phyloP scores from a whole-genome alignment of 495 filamentous ascomycete genomes.

The Cercophora sp. region DNA sequence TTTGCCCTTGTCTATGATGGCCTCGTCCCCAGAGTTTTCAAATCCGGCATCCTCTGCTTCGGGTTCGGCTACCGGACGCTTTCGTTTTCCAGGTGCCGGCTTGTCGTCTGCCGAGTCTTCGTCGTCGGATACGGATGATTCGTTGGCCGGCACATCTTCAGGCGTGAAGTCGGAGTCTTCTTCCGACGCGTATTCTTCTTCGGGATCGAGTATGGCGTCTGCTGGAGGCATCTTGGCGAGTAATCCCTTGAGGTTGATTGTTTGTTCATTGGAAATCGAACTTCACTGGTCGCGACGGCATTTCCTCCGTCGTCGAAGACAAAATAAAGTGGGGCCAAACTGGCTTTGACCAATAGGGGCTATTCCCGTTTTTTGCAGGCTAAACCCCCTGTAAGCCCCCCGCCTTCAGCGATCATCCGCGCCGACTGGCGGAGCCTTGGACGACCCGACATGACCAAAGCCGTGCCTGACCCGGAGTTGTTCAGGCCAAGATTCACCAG shows the following conservation, averaged over 20 bases:
- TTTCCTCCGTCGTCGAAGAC: not conserved
- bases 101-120: conserved; percentile 22
- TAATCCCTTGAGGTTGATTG: too few relatives aligned
- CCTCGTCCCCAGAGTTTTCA: conserved; percentile 75
- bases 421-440: not conserved
- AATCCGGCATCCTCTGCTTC: conserved; percentile 44
- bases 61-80: conserved; percentile 35
- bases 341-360: too few relatives aligned
- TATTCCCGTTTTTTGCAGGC: too few relatives aligned
- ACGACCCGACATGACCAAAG: not conserved
- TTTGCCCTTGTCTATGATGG: conserved; percentile 59
- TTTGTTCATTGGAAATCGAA: too few relatives aligned
- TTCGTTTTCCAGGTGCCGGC: conserved; percentile 30
- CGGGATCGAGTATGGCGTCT: conserved; percentile 16
- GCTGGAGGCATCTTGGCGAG: conserved; percentile 21
- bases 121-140: conserved; percentile 43
- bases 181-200: conserved; percentile 63
- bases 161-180: conserved; percentile 75
- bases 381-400: too few relatives aligned
- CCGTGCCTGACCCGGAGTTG: not conserved
- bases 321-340: too few relatives aligned
- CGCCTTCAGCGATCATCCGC: not conserved
- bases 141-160: conserved; percentile 49
- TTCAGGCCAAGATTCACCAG: conserved; percentile 2
- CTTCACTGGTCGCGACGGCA: too few relatives aligned